Base-by-base conservation (phyloP, 306 rosid genomes). In the Lathyrus oleraceus region DNA sequence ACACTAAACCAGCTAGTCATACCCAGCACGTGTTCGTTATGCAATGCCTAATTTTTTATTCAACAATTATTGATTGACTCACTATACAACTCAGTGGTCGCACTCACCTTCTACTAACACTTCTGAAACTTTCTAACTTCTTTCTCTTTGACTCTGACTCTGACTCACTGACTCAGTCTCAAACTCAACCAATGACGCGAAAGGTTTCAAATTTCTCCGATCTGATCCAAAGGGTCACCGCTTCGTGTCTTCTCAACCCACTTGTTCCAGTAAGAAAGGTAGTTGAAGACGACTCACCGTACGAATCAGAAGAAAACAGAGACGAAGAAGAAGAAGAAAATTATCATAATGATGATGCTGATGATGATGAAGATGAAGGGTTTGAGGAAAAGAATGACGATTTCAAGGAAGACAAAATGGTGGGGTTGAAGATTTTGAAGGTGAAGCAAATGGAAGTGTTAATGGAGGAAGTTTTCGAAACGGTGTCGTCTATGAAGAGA, bases 161-260 rank as follows among this genome's bases (percentile, higher is more conserved):
- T 70, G 36, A 21, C 74, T 70, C 71, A 2, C n/a, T 42, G 5
- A 25, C 62, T 27, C 39, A 3, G 39, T 56, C 2, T 65, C 69
- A 36, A 61, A 27, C 53, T 2, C 21, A 59, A 68, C 73, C 71
- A 76, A 94, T 94, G 99, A 84, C 90, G 17, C 74, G 86, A 79
- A 94, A 84, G 83, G 97, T 86, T 3, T 84, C 91, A 2, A 94
- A 88, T 77, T 88, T 94, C 86, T 78, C 99, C 76, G 86, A 91
- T 91, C 92, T 94, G 83, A 89, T 94, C 83, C 99, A 94, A 74
- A 76, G 99, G 70, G 92, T 94, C 74, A 75, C 96, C 0, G 96
- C 97, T 2, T 87, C 94, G 10, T 94, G 99, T 81, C 81, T 94
- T 76, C 95, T 94, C 14, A 96, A 94, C 56, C 99, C 99, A 4